phyloP scores from a whole-genome alignment of 208 protist genomes.

The Phytomonas sp. region DNA sequence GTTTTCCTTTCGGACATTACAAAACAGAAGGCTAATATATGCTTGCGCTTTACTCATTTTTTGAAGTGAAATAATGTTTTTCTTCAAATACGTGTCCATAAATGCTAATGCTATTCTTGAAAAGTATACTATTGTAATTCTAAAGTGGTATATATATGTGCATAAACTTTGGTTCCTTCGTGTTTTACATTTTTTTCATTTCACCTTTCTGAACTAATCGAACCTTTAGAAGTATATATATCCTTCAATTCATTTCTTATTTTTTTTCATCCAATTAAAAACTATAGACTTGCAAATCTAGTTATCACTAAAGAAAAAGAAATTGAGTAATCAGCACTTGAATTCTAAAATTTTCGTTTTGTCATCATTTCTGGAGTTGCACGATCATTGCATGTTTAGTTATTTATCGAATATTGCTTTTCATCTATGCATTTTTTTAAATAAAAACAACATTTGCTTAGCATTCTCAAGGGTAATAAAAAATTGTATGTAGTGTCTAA shows the following conservation, averaged over 20 bases:
- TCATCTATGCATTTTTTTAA: neutral
- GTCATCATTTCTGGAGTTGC: neutral
- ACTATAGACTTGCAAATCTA: neutral
- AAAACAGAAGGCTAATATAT: neutral
- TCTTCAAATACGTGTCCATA: neutral
- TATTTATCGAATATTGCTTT: neutral
- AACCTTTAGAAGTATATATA: slow-evolving; percentile 14
- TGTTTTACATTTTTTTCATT: slow-evolving; percentile 2
- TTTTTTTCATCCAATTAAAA: neutral
- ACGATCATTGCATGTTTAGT: neutral
- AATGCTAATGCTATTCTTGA: neutral
- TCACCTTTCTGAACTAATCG: slow-evolving; percentile 5
- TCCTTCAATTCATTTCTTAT: neutral
- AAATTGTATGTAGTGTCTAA: neutral
- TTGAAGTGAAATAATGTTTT: neutral
- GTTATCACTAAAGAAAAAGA: neutral
- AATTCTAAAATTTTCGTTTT: neutral
- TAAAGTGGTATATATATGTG: neutral
- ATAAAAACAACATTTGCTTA: neutral
- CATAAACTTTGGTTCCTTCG: neutral
- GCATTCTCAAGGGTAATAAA: neutral
- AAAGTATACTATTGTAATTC: neutral
- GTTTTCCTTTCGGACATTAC: neutral
- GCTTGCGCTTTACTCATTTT: slow-evolving; percentile 13
- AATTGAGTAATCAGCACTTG: neutral